Evolutionary conservation across 148 eudicot genomes (phyloP), one percentile per base, ranked within the genome.

Genomic region (Pouteria glomerata): DNA sequence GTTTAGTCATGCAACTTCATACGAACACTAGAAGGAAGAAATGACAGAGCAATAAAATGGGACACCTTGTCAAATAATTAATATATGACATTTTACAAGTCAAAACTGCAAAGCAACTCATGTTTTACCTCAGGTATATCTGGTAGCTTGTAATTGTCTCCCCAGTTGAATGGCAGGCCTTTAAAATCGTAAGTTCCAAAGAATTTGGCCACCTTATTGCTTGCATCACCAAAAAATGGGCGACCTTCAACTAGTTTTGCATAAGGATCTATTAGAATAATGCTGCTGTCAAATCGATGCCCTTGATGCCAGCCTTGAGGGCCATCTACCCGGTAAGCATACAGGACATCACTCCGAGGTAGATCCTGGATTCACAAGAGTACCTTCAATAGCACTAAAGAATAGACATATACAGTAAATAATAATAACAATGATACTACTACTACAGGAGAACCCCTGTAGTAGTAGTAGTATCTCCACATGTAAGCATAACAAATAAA

Each of bases 211-310:
- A 79, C 73, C 82, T 75, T 84, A 64, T 85, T 69, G 73, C 77
- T 85, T 68, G 77, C 69, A 84, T 96, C 97, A 72, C 89, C 97
- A 80, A 96, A 96, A 55, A 73, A 42, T n/a, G 95, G 84, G 57
- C 97, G 99, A 63, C 99, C 97, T 85, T 96, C 97, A 64, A 96
- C 39, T 57, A 90, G 75, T 82, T 87, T 96, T 27, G 97, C 96
- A 68, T 92, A 96, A 11, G 99, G 99, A 76, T 96, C 99, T 66
- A 96, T 73, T 42, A 96, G 82, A 75, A 92, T 69, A 66, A 67
- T 63, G 68, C 77, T 85, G 39, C 69, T 75, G 79, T 96, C 99
- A 76, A 85, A 96, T 61, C 99, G 90, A 87, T 96, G 97, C 51
- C 99, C 99, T 78, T 87, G 87, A 75, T 70, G 73, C 97, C 94